A percentile compares a stretch with the other conserved stretches of the same genome.
Evolutionary conservation across 768 basidiomycete species (phyloP).

Genomic region (Phaeotremella skinneri): DNA sequence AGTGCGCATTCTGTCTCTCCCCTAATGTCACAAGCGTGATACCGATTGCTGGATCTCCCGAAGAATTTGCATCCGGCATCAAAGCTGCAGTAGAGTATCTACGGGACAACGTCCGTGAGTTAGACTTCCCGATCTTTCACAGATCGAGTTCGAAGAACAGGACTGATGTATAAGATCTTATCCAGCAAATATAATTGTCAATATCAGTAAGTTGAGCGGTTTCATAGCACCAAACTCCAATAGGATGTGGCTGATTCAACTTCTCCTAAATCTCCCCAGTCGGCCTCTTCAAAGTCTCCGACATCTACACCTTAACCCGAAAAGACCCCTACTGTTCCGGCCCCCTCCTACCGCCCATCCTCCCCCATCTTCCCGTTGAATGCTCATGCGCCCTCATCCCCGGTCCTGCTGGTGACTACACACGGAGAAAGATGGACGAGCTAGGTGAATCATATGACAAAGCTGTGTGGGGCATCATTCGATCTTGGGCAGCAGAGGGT

Average conservation of each 20-base stretch:
- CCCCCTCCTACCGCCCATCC: conserved; percentile 27
- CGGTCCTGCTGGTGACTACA: conserved; percentile 42
- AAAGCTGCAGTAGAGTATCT: conserved; percentile 36
- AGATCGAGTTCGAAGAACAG: background rate
- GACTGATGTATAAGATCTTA: background rate
- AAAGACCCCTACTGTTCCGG: conserved; percentile 35
- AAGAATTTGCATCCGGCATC: conserved; percentile 38
- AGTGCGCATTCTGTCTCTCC: conserved; percentile 48
- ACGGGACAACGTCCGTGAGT: conserved; percentile 35
- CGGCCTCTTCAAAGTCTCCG: conserved; percentile 41
- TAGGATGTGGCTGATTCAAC: background rate
- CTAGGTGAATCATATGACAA: conserved; percentile 42
- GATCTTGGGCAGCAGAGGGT: conserved; percentile 31
- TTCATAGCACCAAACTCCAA: background rate
- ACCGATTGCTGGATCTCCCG: conserved; percentile 27
- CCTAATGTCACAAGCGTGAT: conserved; percentile 26
- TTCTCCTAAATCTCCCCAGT: conserved; percentile 19
- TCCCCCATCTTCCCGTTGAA: conserved; percentile 43
- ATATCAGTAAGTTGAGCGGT: conserved; percentile 28
- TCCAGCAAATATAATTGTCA: conserved; percentile 41
- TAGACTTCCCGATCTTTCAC: background rate
- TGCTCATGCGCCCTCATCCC: conserved; percentile 46
- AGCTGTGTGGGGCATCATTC: conserved; percentile 32
- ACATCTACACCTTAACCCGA: conserved; percentile 40
- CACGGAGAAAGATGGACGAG: conserved; percentile 43